Evolutionary conservation across 257 asterid genomes (phyloP).

Genomic region (Fraxinus pennsylvanica): DNA sequence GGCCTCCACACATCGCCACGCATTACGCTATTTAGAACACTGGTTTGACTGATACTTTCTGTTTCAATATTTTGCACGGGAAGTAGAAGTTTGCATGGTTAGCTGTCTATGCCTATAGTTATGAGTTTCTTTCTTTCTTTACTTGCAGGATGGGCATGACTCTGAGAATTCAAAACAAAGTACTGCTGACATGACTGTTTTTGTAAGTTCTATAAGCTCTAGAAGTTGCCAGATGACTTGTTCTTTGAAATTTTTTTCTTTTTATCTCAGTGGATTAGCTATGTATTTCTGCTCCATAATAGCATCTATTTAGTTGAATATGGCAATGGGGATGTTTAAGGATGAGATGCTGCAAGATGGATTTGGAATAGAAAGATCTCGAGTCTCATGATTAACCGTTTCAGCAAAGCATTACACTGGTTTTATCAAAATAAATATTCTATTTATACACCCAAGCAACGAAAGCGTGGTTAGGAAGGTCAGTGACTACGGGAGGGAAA

Average conservation of each 20-base stretch:
- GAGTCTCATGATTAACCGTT: background rate
- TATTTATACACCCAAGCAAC: background rate
- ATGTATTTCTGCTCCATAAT: background rate
- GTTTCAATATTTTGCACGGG: background rate
- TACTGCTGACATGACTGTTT: slow-evolving; percentile 84
- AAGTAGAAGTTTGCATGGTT: background rate
- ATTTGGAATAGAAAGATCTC: background rate
- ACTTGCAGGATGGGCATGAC: slow-evolving; percentile 74
- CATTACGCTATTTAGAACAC: too few relatives aligned
- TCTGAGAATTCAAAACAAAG: slow-evolving; percentile 65
- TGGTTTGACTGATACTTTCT: background rate
- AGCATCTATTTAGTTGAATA: background rate
- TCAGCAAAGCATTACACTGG: background rate
- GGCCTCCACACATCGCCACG: too few relatives aligned
- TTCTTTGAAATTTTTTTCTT: background rate
- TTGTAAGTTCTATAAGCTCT: slow-evolving; percentile 49
- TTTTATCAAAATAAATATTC: background rate
- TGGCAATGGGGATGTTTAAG: background rate
- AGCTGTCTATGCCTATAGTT: background rate
- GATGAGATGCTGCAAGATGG: background rate
- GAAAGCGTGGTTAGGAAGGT: background rate
- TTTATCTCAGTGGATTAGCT: background rate
- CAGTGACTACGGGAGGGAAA: background rate
- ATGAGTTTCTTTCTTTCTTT: slow-evolving; percentile 17
- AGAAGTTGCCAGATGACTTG: background rate